These are phyloP conservation scores for Auricularia sp. DNA, from an alignment of 768 basidiomycete species.

Conservation along the genomic window DNA sequence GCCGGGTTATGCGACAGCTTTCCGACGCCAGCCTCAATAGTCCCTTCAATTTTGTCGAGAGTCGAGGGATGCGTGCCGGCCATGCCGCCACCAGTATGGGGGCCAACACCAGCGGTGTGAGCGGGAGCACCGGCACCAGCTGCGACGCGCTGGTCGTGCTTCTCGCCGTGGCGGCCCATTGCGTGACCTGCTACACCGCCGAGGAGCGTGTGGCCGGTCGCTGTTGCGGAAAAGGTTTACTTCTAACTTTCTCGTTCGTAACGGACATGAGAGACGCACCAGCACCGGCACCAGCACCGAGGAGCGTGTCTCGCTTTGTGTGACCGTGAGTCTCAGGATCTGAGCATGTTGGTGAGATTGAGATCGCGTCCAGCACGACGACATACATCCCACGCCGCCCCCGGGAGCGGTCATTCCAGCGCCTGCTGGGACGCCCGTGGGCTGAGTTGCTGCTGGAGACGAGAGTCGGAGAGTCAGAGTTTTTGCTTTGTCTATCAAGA, in stretches of 20 bases:
- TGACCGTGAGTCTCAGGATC: background rate
- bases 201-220: background rate
- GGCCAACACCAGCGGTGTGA: background rate
- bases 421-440: too few relatives aligned
- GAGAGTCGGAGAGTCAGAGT: too few relatives aligned
- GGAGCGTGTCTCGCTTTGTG: background rate
- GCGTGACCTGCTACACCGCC: background rate
- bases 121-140: background rate
- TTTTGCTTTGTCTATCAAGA: too few relatives aligned
- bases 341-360: background rate
- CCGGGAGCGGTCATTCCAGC: too few relatives aligned
- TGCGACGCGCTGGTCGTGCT: background rate
- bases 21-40: background rate
- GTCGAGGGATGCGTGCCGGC: background rate
- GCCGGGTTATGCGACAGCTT: background rate
- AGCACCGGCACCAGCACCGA: background rate
- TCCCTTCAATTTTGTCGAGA: background rate
- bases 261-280: background rate
- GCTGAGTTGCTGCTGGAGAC: too few relatives aligned
- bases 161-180: background rate
- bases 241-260: background rate
- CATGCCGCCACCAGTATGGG: too few relatives aligned
- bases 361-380: too few relatives aligned
- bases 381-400: too few relatives aligned
- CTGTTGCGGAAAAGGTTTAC: background rate